phyloP scores from a whole-genome alignment of 805 yeast genomes.

The Candida pseudoglaebosa region DNA sequence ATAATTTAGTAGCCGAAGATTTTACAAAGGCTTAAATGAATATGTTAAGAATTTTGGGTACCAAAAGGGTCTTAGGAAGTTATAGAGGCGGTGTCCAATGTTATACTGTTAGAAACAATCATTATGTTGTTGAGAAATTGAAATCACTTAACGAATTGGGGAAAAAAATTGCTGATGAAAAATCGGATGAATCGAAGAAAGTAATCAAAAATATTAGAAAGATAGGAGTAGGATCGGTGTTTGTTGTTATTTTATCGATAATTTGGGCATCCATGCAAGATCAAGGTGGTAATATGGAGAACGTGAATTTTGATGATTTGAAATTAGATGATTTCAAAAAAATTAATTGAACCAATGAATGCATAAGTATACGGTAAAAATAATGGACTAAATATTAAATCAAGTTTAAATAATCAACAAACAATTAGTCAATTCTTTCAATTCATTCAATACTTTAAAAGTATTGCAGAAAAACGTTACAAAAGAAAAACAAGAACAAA shows the following conservation, averaged over 20 bases:
- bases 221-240: constrained; percentile 23
- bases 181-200: constrained; percentile 24
- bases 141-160: constrained; percentile 20
- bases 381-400: too few relatives aligned
- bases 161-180: constrained; percentile 32
- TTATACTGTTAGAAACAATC: background rate
- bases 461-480: too few relatives aligned
- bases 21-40: background rate
- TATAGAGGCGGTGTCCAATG: background rate
- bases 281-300: constrained; percentile 2
- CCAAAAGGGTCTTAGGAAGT: constrained; percentile 3
- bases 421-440: too few relatives aligned
- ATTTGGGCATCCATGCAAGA: constrained; percentile 16
- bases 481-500: too few relatives aligned
- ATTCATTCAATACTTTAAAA: too few relatives aligned
- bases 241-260: constrained; percentile 24
- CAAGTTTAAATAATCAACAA: too few relatives aligned
- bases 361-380: too few relatives aligned
- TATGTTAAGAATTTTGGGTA: background rate
- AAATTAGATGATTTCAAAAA: background rate
- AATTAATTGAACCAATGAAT: too few relatives aligned
- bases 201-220: constrained; percentile 21
- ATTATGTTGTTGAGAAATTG: constrained; percentile 11
- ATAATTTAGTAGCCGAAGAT: background rate
- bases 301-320: background rate